These are phyloP conservation scores for Eimeria acervulina DNA, from an alignment of 169 alveolate genomes.

Conservation along the genomic window DNA sequence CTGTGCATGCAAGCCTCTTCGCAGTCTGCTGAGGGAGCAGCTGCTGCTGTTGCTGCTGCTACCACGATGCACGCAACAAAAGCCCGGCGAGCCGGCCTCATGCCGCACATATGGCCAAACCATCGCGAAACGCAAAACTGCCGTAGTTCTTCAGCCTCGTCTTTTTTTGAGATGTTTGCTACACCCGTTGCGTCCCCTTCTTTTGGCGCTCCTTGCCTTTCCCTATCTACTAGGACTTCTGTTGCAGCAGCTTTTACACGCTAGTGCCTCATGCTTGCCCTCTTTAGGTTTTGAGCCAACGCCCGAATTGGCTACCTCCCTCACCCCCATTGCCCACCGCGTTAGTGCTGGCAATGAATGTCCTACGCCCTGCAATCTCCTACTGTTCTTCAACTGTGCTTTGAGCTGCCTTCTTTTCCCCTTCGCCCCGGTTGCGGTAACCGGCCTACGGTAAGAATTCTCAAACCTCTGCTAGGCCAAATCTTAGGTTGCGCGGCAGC, in stretches of 20 bases:
- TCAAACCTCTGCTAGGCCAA: conserved; percentile 30
- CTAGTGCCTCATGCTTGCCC: neutral
- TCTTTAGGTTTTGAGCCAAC: neutral
- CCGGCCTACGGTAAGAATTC: neutral
- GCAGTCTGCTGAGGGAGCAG: neutral
- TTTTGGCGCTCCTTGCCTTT: neutral
- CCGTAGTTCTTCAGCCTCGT: neutral
- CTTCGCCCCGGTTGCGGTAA: neutral
- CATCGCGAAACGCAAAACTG: neutral
- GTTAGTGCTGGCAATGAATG: neutral
- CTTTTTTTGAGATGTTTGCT: neutral
- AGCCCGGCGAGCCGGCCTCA: neutral
- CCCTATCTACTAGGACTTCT: neutral
- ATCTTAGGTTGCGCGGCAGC: conserved; percentile 24
- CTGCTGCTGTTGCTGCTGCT: neutral
- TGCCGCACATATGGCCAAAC: neutral
- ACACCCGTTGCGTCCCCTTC: neutral
- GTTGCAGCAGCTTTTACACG: too few species aligned
- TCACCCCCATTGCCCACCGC: neutral
- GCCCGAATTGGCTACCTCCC: neutral
- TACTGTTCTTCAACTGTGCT: neutral
- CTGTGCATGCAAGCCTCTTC: neutral
- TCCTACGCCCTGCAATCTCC: neutral
- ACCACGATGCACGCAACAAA: neutral
- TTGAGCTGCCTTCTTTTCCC: neutral